phyloP scores from a whole-genome alignment of 805 yeast species.

The Yamadazyma philogaea region DNA sequence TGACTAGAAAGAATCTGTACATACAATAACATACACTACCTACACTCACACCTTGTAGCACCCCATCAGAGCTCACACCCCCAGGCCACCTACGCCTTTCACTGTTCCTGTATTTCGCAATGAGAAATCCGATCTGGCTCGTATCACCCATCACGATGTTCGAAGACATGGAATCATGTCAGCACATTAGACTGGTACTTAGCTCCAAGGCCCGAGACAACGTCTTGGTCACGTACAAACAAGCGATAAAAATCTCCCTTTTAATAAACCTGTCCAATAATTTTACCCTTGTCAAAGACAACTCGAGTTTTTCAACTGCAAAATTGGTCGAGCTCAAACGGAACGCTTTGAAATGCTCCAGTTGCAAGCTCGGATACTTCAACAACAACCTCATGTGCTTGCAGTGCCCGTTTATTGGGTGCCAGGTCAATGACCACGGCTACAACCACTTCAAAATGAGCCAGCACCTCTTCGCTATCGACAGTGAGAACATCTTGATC shows the following conservation, averaged over 20 bases:
- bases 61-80: neutral
- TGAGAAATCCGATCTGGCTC: conserved; percentile 7
- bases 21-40: neutral
- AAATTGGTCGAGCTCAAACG: conserved; percentile 42
- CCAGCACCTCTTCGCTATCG: conserved; percentile 48
- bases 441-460: conserved; percentile 29
- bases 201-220: conserved; percentile 48
- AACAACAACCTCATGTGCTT: conserved; percentile 58
- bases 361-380: conserved; percentile 43
- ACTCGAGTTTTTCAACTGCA: conserved; percentile 31
- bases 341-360: conserved; percentile 48
- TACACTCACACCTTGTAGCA: neutral
- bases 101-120: neutral
- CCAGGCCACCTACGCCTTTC: neutral
- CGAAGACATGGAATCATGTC: conserved; percentile 36
- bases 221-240: conserved; percentile 48
- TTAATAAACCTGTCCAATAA: conserved; percentile 20
- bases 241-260: conserved; percentile 46
- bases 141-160: conserved; percentile 6
- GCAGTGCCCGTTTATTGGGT: conserved; percentile 77
- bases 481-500: conserved; percentile 62
- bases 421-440: conserved; percentile 36
- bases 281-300: conserved; percentile 34
- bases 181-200: conserved; percentile 47
- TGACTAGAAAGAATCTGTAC: conserved; percentile 15